These are phyloP conservation scores for Corchorus capsularis DNA, from an alignment of 345 rosid genomes.

Conservation along the genomic window DNA sequence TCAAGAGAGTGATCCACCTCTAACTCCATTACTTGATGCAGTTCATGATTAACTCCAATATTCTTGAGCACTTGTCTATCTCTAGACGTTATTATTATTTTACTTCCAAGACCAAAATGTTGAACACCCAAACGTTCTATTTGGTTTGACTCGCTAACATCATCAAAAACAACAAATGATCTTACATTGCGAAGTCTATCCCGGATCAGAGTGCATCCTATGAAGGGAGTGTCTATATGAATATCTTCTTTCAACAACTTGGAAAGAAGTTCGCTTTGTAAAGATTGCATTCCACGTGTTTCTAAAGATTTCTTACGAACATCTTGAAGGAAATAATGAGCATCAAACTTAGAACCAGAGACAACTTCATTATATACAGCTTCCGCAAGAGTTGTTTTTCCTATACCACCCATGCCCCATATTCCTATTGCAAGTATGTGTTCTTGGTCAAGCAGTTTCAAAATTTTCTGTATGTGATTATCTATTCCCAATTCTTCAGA, in stretches of 20 bases:
- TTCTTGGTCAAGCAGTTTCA: background rate
- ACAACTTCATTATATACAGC: background rate
- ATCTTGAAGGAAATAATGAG: background rate
- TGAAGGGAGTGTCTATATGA: background rate
- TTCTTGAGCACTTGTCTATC: background rate
- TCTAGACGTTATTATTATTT: constrained; percentile 6
- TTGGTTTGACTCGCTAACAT: background rate
- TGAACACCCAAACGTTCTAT: background rate
- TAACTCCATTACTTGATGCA: too few species aligned
- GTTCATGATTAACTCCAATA: background rate
- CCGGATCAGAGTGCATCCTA: background rate
- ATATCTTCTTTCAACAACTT: background rate
- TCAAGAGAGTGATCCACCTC: constrained; percentile 3
- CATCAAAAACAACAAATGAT: background rate
- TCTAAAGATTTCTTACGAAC: background rate
- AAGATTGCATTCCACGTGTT: background rate
- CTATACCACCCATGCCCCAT: too few species aligned
- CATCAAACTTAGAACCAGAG: background rate
- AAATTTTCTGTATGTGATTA: background rate
- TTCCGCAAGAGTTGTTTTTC: too few species aligned
- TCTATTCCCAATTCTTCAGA: background rate
- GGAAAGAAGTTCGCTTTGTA: background rate
- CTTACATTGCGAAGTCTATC: background rate
- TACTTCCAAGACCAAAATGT: background rate
- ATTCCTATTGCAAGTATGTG: too few species aligned